phyloP scores from a whole-genome alignment of 768 basidiomycete species.

The Lentinula raphanica region DNA sequence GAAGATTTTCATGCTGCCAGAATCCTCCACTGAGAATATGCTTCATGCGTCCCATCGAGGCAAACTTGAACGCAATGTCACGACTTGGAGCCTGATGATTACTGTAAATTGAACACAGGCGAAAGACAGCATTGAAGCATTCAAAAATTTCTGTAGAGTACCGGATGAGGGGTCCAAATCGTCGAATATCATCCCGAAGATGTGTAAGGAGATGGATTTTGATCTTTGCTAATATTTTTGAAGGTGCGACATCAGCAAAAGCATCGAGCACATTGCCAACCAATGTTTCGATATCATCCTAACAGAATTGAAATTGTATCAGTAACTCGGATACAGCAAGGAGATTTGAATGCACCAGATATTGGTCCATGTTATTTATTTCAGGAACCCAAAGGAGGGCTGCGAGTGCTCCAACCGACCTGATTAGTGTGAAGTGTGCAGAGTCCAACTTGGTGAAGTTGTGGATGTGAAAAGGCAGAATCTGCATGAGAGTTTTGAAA shows the following conservation, averaged over 20 bases:
- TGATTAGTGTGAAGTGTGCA: conserved; percentile 22
- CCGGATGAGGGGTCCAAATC: conserved; percentile 27
- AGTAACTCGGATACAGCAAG: too few species aligned
- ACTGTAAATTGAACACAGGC: conserved; percentile 25
- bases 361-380: conserved; percentile 31
- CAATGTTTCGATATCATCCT: conserved; percentile 13
- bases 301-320: not conserved
- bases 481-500: conserved; percentile 36
- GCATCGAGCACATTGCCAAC: conserved; percentile 17
- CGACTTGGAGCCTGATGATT: conserved; percentile 33
- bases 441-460: conserved; percentile 25
- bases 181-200: conserved; percentile 20
- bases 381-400: conserved; percentile 37
- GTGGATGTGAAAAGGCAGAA: conserved; percentile 31
- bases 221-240: conserved; percentile 20
- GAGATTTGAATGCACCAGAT: conserved; percentile 19
- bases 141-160: conserved; percentile 34
- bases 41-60: conserved; percentile 23
- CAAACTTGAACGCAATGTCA: conserved; percentile 24
- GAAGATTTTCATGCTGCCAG: too few species aligned
- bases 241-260: conserved; percentile 20
- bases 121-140: conserved; percentile 33
- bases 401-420: conserved; percentile 26
- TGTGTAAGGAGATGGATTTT: conserved; percentile 30
- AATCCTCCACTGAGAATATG: conserved; percentile 28